Conservation (phyloP, 306 rosid species). For the Pterocarpus macrocarpus region DNA sequence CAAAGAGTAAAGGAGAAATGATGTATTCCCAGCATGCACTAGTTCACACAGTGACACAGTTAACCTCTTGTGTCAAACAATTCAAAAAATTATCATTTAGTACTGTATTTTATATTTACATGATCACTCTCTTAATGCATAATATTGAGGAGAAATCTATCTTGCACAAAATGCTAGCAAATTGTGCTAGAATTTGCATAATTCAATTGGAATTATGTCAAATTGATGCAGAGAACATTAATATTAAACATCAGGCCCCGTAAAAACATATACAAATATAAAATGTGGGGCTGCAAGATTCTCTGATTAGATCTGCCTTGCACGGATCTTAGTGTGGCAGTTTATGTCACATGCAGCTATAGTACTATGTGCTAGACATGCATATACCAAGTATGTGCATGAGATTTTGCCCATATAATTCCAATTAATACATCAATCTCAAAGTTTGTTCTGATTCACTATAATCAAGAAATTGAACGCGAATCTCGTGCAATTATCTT, state of each 20-base stretch:
- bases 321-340: slow-evolving; percentile 41
- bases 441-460: slow-evolving; percentile 39
- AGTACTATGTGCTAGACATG: slow-evolving; percentile 27
- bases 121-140: neutral
- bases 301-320: slow-evolving; percentile 49
- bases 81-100: neutral
- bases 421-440: neutral
- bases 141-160: neutral
- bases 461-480: slow-evolving; percentile 33
- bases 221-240: neutral
- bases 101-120: neutral
- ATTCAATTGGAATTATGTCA: slow-evolving; percentile 1
- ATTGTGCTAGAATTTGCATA: neutral
- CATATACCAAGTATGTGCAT: slow-evolving; percentile 17
- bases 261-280: neutral
- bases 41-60: neutral
- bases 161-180: neutral
- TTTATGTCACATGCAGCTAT: slow-evolving; percentile 56
- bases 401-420: neutral
- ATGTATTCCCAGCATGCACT: neutral
- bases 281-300: slow-evolving; percentile 54
- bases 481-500: slow-evolving; percentile 46
- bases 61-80: neutral
- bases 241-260: neutral
- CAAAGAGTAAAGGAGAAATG: slow-evolving; percentile 24